Evolutionary conservation across 164 flowering plant genomes (phyloP).

Genomic region (Umbellularia californica): DNA sequence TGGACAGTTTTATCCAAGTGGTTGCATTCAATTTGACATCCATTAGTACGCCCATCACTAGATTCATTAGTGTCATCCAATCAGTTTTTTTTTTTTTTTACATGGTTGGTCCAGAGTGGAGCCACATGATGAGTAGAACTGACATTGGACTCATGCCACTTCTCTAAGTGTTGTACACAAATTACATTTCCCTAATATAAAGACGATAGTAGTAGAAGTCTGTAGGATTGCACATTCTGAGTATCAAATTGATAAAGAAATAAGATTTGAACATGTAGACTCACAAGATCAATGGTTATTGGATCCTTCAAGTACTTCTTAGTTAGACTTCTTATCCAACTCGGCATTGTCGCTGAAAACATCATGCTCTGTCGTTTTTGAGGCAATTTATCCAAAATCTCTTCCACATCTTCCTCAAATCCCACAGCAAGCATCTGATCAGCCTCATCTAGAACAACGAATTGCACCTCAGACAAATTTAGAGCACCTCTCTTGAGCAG

Average conservation of each 20-base stretch:
- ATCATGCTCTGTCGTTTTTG: constrained; percentile 63
- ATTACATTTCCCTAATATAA: neutral
- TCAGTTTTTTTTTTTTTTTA: neutral
- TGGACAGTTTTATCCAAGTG: neutral
- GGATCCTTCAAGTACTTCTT: constrained; percentile 59
- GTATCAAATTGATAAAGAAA: neutral
- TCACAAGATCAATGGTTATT: constrained; percentile 64
- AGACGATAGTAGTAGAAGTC: neutral
- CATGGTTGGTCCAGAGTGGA: neutral
- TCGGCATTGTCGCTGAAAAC: constrained; percentile 88
- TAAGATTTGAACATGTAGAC: constrained; percentile 13
- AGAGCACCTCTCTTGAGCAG: constrained; percentile 63
- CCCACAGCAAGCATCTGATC: constrained; percentile 88
- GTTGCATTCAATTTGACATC: neutral
- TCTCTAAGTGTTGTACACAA: neutral
- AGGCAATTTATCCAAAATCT: constrained; percentile 52
- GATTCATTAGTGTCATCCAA: neutral
- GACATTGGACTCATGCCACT: neutral
- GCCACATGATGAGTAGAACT: too few species aligned
- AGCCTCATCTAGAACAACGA: constrained; percentile 78
- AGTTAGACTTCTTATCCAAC: constrained; percentile 52
- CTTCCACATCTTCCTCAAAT: constrained; percentile 69
- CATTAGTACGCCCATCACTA: neutral
- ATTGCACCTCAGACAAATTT: constrained; percentile 55
- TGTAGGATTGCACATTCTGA: neutral